Base-by-base conservation (phyloP, 2,329 filamentous ascomycete genomes). In the Aspergillus novoparasiticus region DNA sequence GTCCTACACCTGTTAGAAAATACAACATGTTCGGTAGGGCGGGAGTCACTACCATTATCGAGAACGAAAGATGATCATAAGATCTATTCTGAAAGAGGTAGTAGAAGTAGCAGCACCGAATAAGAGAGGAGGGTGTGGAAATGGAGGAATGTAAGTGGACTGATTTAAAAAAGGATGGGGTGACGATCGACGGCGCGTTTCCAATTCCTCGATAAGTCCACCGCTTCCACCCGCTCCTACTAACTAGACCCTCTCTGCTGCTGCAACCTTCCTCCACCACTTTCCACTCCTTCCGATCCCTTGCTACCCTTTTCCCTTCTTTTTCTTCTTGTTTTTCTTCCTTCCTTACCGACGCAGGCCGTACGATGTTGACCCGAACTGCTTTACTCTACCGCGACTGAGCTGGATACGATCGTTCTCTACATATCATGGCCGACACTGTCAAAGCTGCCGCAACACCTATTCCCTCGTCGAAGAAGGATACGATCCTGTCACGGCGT, bases 401-500 rank as follows among this genome's bases (percentile, higher is more conserved):
- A 26, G 43, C 59, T 60, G 51, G 41, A 55, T 55, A 55, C 51
- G n/a, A 36, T 39, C 32, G 8, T 55, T 55, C 21, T 21, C 46
- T 56, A 41, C 11, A 39, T 64, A 58, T 26, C 50, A 66, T 66
- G 66, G 43, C 65, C 11, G 46, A 55, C 21, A 23, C 32, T 16
- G 19, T 16, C 6, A 55, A 55, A 39, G 26, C 36, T 34, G n/a
- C 48, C 36, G 19, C 55, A 34, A 36, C 60, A 26, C 54, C 65
- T 6, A 6, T 34, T 32, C 60, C 69, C 66, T 60, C 58, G 64
- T 63, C 70, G 67, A 75, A 77, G 41, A 85, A 84, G 75, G 79
- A 84, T 67, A 77, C 72, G 36, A 60, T 89, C 36, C 78, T 89
- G 67, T 86, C 84, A 64, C 84, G 89, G 66, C 79, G 86, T 64